Evolutionary conservation across 495 filamentous ascomycete genomes (phyloP).

Genomic region (Geoglossum glabrum): DNA sequence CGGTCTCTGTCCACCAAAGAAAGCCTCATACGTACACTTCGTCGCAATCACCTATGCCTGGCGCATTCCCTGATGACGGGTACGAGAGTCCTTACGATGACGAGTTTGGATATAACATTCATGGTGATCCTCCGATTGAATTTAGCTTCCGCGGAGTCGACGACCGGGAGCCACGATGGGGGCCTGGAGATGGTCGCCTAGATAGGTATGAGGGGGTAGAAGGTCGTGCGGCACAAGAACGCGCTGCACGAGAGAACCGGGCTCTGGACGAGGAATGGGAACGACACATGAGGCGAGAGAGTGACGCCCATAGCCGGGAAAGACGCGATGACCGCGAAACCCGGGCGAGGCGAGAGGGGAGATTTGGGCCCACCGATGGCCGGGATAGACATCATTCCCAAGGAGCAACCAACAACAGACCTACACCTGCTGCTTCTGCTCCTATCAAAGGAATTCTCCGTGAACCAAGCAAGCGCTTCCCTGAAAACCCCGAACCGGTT

Average conservation of each 20-base stretch:
- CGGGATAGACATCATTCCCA: conserved; percentile 14
- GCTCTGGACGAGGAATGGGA: not conserved
- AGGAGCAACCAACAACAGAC: conserved; percentile 32
- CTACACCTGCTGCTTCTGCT: conserved; percentile 17
- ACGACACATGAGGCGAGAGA: not conserved
- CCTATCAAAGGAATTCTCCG: conserved; percentile 55
- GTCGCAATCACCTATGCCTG: not conserved
- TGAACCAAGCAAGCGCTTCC: conserved; percentile 51
- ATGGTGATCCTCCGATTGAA: not conserved
- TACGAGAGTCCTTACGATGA: not conserved
- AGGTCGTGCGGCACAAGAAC: not conserved
- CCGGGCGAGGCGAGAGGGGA: not conserved
- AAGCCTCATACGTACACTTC: not conserved
- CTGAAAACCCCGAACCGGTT: conserved; percentile 56
- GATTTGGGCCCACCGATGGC: not conserved
- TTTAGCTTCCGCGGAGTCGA: not conserved
- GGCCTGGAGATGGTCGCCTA: not conserved
- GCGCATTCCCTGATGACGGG: not conserved
- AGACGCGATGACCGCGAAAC: not conserved
- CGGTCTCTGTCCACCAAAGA: not conserved
- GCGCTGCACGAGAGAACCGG: not conserved
- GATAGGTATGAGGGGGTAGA: not conserved
- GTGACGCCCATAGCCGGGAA: not conserved
- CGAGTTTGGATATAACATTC: not conserved
- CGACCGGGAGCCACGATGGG: not conserved